Conservation (phyloP, 1,284 basidiomycete species). For the Puccinia polysora region DNA sequence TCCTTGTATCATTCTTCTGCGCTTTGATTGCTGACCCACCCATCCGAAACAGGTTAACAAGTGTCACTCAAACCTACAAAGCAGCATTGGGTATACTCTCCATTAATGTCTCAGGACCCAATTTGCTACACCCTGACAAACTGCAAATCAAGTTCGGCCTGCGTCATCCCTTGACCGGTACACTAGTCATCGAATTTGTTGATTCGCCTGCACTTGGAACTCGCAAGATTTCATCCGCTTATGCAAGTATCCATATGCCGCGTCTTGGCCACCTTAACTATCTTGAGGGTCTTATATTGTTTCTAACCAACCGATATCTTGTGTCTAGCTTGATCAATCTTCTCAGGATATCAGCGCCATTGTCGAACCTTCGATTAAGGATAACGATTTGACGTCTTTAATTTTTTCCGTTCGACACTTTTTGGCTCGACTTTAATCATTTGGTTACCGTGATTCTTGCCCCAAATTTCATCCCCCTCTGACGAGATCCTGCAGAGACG, state of each 20-base stretch:
- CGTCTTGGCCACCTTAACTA: no score
- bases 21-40: background rate
- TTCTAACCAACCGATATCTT: background rate
- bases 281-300: background rate
- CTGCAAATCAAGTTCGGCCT: conserved; percentile 36
- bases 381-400: conserved; percentile 13
- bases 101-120: conserved; percentile 15
- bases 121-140: conserved; percentile 10
- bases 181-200: conserved; percentile 19
- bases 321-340: conserved; percentile 33
- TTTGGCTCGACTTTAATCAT: conserved; percentile 18
- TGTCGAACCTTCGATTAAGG: conserved; percentile 8
- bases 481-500: no score
- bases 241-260: conserved; percentile 7
- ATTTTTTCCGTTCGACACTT: conserved; percentile 25
- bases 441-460: no score
- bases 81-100: conserved; percentile 23
- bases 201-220: conserved; percentile 18
- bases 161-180: conserved; percentile 23
- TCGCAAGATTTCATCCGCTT: conserved; percentile 18
- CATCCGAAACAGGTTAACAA: conserved; percentile 20
- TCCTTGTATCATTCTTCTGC: background rate
- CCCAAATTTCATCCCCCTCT: no score
- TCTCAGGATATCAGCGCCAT: conserved; percentile 39
- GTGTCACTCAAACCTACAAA: conserved; percentile 13